Percentiles rank a stretch among this genome's conserved stretches.
Conservation (phyloP, 768 basidiomycete species). For the Pholiota conissans region DNA sequence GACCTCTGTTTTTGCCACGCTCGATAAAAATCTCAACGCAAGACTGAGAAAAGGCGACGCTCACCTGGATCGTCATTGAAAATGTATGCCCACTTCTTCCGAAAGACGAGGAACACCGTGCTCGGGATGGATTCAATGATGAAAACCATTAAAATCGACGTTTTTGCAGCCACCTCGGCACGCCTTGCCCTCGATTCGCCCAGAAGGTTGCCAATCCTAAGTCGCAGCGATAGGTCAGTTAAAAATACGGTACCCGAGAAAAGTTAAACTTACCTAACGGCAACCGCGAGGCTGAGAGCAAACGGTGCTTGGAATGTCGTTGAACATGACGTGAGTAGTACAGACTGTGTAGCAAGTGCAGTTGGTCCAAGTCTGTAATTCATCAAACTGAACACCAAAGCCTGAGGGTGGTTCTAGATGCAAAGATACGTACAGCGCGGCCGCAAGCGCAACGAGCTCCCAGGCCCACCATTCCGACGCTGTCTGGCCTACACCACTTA, state of each 20-base stretch:
- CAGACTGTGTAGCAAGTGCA: constrained; percentile 84
- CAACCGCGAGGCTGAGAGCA: constrained; percentile 77
- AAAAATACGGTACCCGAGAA: too few species aligned
- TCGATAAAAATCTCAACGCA: neutral
- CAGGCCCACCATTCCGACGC: constrained; percentile 98
- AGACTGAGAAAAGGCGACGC: constrained; percentile 10
- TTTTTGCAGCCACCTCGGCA: constrained; percentile 46
- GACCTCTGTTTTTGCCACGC: constrained; percentile 40
- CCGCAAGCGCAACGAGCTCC: constrained; percentile 75
- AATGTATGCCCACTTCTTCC: constrained; percentile 66
- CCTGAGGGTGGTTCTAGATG: neutral
- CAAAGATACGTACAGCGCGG: constrained; percentile 38
- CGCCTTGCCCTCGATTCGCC: constrained; percentile 12
- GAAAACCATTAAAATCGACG: constrained; percentile 66
- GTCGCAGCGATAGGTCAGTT: too few species aligned
- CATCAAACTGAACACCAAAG: neutral
- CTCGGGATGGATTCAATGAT: constrained; percentile 66
- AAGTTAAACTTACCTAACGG: constrained; percentile 67
- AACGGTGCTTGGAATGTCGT: constrained; percentile 84
- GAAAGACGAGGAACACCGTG: constrained; percentile 56
- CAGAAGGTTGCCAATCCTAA: constrained; percentile 6
- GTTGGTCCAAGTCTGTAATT: constrained; percentile 68
- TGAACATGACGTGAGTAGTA: constrained; percentile 74
- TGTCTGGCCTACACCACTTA: constrained; percentile 86
- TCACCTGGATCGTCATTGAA: constrained; percentile 71